Evolutionary conservation across 768 basidiomycete species (phyloP), one percentile per base, ranked within the genome.

Genomic region (Termitomyces sp.): DNA sequence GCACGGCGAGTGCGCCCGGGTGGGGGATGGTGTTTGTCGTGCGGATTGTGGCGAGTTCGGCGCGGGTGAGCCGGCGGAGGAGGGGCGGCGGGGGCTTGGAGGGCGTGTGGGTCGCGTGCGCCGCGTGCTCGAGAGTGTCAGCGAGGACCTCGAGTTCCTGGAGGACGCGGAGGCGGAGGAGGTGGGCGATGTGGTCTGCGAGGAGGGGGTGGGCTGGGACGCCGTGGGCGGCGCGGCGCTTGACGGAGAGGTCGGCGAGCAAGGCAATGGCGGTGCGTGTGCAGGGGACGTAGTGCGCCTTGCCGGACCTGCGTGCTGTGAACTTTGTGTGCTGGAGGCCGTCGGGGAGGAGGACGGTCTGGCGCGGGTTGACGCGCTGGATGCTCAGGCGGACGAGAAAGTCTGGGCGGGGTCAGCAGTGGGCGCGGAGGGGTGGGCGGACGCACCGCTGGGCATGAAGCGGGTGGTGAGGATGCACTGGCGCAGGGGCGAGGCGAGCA

Each of bases 141-240:
- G 71, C 74, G 43, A 92, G 69, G 5, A 91, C 68, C 40, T 85
- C 78, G 6, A 93, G 70, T 64, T 93, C 92, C 67, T 92, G 90
- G 2, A 93, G 72, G 13, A 91, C 79, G 18, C 91, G 83, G 14
- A 88, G 68, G 46, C 90, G 88, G 10, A 93, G 73, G 24, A 86
- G 74, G 64, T 91, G 85, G 2, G 74, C 74, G 36, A 90, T 78
- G 45, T 92, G 85, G 26, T 78, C 72, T 9, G 71, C 67, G 18
- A 89, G 69, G 35, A 78, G 71, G 14, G 79, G 67, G 58, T 79
- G 79, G 3, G 78, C 54, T 1, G 60, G 28, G 10, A 75, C 32
- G 28, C 72, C 70, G 40, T 64, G 63, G 1, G 70, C 62, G 16
- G 72, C 35, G 38, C 72, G 70, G 38, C 70, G 74, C 51, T 70